phyloP scores from a whole-genome alignment of 352 stramenopile species.

The Halophytophthora polymorphica region DNA sequence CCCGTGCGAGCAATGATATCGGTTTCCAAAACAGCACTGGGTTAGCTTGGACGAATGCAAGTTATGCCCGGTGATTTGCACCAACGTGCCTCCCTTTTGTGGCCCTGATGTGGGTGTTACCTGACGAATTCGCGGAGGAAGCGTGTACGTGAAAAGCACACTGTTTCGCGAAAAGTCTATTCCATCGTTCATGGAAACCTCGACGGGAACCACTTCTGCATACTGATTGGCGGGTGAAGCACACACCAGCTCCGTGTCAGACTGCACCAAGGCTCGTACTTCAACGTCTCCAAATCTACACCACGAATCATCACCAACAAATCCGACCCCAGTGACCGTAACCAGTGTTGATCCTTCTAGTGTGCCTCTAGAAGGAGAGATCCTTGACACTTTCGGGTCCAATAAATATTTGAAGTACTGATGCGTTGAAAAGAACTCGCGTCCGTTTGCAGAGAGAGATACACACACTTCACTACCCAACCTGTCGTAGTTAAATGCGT shows the following conservation, averaged over 20 bases:
- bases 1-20: constrained; percentile 31
- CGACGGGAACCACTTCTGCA: constrained; percentile 40
- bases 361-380: constrained; percentile 46
- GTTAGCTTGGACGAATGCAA: constrained; percentile 56
- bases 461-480: constrained; percentile 17
- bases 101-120: constrained; percentile 47
- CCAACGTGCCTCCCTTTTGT: constrained; percentile 42
- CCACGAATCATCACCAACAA: constrained; percentile 32
- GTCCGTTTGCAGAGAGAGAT: constrained; percentile 67
- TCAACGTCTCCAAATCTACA: constrained; percentile 45
- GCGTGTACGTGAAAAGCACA: constrained; percentile 59
- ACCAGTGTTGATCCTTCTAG: constrained; percentile 56
- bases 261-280: constrained; percentile 40
- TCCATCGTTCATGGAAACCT: constrained; percentile 86
- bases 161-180: constrained; percentile 84
- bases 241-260: constrained; percentile 36
- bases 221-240: constrained; percentile 30
- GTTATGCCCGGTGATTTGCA: constrained; percentile 50
- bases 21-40: constrained; percentile 62
- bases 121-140: constrained; percentile 39
- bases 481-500: background rate
- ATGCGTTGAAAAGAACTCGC: constrained; percentile 54
- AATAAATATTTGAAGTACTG: constrained; percentile 51
- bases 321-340: constrained; percentile 39
- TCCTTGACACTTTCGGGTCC: constrained; percentile 33